Base-by-base conservation (phyloP, 371 early-diverging fungal species). In the Mortierella polycephala region DNA sequence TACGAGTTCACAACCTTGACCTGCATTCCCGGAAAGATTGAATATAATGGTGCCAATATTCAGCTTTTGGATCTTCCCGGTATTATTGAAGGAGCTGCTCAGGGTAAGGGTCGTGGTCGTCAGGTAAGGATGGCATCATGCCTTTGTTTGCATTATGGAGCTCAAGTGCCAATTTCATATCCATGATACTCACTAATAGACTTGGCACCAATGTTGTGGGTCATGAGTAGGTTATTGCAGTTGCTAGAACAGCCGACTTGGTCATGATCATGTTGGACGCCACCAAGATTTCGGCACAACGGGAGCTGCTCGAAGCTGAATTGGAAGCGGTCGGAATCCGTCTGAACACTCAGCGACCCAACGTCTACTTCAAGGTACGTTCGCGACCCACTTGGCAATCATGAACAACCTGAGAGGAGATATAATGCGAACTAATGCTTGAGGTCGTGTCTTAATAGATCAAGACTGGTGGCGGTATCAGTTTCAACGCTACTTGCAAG, bases 1-100 rank as follows among this genome's bases (percentile, higher is more conserved):
- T 99, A 99, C 75, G 99, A 99, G 84, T 99, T 99, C 85, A 99
- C 99, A 7, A 99, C 99, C 0, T 87, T 99, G 79, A 98, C 98
- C 7, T 96, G 96, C 62, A 96, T 98, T 57, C 99, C 99, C 8
- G 99, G 99, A 56, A 96, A 98, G 82, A 95, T 99, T 71, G 90
- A 95, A 60, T 96, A 99, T 85, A 95, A 99, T 61, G 99, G 99
- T 47, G 99, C 99, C 11, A 93, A 93, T 59, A 98, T 99, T 66
- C 99, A 99, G 86, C 87, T 96, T 40, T 83, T 95, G 16, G 96
- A 95, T 90, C 84, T 95, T 68, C 92, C 92, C 20, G 92, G 92
- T 84, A 91, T 99, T 87, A 98, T 99, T 71, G 99, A 99, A 83
- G 99, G 99, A 64, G 99, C 99, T 60, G 93, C 98, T 71, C 98